Conservation (phyloP, 2,329 filamentous ascomycete species). For the Aspergillus vadensis region DNA sequence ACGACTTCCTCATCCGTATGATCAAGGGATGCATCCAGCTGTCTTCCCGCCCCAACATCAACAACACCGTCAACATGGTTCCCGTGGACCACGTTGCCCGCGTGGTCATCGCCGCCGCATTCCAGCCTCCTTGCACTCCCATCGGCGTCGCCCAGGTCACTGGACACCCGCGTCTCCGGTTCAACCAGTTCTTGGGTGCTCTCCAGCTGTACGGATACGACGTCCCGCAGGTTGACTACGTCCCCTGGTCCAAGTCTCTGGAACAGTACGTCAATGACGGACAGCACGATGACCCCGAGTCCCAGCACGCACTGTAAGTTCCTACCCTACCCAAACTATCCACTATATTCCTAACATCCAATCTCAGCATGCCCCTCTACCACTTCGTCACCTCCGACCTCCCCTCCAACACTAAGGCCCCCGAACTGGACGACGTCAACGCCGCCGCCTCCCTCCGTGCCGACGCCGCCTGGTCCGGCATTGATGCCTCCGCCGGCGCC, state of each 20-base stretch:
- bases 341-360: slow-evolving; percentile 3
- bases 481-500: slow-evolving; percentile 58
- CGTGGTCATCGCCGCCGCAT: slow-evolving; percentile 73
- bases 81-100: slow-evolving; percentile 81
- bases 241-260: slow-evolving; percentile 67
- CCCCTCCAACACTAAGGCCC: slow-evolving; percentile 69
- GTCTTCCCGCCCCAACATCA: slow-evolving; percentile 69
- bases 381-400: slow-evolving; percentile 72
- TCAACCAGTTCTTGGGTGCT: slow-evolving; percentile 74
- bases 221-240: slow-evolving; percentile 67
- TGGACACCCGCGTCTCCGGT: slow-evolving; percentile 72
- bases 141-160: slow-evolving; percentile 75
- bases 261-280: slow-evolving; percentile 67
- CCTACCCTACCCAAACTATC: neutral
- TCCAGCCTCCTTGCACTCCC: slow-evolving; percentile 61
- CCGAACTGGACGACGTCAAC: slow-evolving; percentile 74
- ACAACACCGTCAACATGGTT: slow-evolving; percentile 86
- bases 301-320: slow-evolving; percentile 65
- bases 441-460: slow-evolving; percentile 64
- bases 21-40: slow-evolving; percentile 87
- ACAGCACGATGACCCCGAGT: slow-evolving; percentile 58
- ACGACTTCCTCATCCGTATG: slow-evolving; percentile 88
- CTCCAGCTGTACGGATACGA: slow-evolving; percentile 74
- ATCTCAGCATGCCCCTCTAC: slow-evolving; percentile 64
- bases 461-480: slow-evolving; percentile 61